Evolutionary conservation across 176 grass and related monocot genomes (phyloP).

Genomic region (Ananas comosus): DNA sequence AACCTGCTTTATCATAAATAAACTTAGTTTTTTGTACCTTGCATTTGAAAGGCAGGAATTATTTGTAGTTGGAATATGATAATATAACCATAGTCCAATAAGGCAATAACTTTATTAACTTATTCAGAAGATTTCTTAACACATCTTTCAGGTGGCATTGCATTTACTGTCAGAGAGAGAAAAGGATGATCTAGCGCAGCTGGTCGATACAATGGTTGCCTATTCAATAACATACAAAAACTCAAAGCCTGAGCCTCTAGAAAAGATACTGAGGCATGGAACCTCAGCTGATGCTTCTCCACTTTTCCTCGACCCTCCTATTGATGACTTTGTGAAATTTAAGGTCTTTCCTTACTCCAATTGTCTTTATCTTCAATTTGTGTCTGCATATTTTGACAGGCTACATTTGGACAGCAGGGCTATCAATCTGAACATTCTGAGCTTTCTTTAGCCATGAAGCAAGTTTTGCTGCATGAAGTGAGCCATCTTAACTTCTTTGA

Average conservation of each 20-base stretch:
- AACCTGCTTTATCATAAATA: neutral
- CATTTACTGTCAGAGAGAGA: conserved; percentile 78
- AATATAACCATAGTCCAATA: neutral
- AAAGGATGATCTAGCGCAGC: conserved; percentile 60
- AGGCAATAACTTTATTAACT: neutral
- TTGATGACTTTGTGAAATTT: conserved; percentile 64
- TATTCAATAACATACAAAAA: conserved; percentile 83
- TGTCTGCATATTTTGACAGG: conserved; percentile 13
- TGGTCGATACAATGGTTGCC: conserved; percentile 90
- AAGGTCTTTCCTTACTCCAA: conserved; percentile 41
- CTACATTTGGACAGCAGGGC: conserved; percentile 41
- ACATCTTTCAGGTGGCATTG: conserved; percentile 54
- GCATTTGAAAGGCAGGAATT: no score
- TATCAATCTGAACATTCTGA: conserved; percentile 62
- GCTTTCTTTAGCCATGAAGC: conserved; percentile 70
- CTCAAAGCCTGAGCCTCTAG: conserved; percentile 46
- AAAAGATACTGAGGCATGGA: conserved; percentile 44
- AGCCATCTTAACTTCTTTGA: conserved; percentile 13
- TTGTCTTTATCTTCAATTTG: conserved; percentile 14
- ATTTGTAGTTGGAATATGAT: neutral
- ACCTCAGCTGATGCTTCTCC: conserved; percentile 39
- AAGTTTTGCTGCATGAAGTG: conserved; percentile 83
- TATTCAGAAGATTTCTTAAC: neutral
- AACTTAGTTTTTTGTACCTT: no score
- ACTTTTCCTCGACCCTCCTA: conserved; percentile 58